Conservation (phyloP, 2,329 filamentous ascomycete species). For the Trichoderma simmonsii region DNA sequence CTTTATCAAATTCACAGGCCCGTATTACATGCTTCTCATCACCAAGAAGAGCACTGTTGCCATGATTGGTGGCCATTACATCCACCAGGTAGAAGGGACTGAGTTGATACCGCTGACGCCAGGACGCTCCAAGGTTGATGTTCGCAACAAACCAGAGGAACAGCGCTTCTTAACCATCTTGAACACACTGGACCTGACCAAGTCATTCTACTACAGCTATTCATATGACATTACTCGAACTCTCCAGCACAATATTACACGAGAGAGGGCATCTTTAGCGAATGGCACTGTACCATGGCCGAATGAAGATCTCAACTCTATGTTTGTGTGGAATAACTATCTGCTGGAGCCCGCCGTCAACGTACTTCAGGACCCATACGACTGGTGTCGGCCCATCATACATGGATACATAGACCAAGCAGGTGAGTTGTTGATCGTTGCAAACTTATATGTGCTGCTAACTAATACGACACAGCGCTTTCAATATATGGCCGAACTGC, state of each 20-base stretch:
- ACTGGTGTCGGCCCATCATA: conserved; percentile 95
- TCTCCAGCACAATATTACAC: conserved; percentile 85
- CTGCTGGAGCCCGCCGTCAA: conserved; percentile 71
- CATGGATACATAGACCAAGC: conserved; percentile 96
- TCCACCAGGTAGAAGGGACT: conserved; percentile 93
- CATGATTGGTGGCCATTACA: conserved; percentile 91
- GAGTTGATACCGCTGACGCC: conserved; percentile 86
- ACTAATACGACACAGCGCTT: conserved; percentile 45
- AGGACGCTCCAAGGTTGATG: conserved; percentile 71
- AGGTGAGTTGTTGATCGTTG: conserved; percentile 34
- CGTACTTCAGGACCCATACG: conserved; percentile 74
- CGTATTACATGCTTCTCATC: conserved; percentile 95
- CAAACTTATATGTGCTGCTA: neutral
- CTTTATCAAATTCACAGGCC: conserved; percentile 92
- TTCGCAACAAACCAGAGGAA: conserved; percentile 74
- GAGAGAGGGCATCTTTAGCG: conserved; percentile 69
- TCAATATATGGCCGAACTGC: conserved; percentile 84
- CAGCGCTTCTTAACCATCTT: conserved; percentile 84
- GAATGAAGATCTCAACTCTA: conserved; percentile 73
- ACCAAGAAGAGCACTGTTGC: conserved; percentile 95
- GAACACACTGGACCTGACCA: conserved; percentile 83
- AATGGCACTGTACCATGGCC: conserved; percentile 59
- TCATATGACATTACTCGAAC: conserved; percentile 94
- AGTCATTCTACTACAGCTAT: conserved; percentile 97
- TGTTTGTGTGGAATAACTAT: conserved; percentile 98